phyloP scores from a whole-genome alignment of 139 green algal species.

The Picochlorum sp. region DNA sequence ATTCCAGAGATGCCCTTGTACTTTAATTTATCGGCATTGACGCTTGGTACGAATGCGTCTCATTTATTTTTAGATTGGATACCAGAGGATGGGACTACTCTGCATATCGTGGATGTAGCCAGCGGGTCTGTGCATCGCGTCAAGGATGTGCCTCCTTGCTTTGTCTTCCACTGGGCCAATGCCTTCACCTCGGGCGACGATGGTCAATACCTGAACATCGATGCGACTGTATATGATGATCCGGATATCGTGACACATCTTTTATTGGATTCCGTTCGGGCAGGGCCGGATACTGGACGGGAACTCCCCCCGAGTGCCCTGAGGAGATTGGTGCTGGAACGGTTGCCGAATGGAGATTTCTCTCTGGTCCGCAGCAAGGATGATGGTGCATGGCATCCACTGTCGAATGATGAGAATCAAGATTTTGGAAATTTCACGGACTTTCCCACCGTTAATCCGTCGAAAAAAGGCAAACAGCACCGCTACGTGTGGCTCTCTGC shows the following conservation, averaged over 20 bases:
- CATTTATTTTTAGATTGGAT: slow-evolving; percentile 69
- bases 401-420: slow-evolving; percentile 5
- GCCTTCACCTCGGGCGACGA: slow-evolving; percentile 34
- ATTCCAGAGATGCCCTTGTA: slow-evolving; percentile 56
- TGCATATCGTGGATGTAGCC: slow-evolving; percentile 45
- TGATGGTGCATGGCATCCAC: neutral
- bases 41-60: slow-evolving; percentile 21
- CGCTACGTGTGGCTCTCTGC: slow-evolving; percentile 49
- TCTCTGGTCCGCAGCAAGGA: neutral
- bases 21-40: slow-evolving; percentile 50
- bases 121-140: slow-evolving; percentile 4
- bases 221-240: slow-evolving; percentile 55
- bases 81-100: slow-evolving; percentile 39
- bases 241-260: slow-evolving; percentile 35
- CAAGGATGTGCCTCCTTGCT: slow-evolving; percentile 46
- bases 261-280: slow-evolving; percentile 15
- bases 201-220: slow-evolving; percentile 39
- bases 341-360: neutral
- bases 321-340: slow-evolving; percentile 11
- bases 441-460: slow-evolving; percentile 35
- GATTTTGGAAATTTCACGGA: slow-evolving; percentile 26
- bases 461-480: slow-evolving; percentile 20
- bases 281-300: neutral
- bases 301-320: neutral
- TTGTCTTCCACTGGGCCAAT: slow-evolving; percentile 69